Evolutionary conservation across 1,284 basidiomycete species (phyloP).

Genomic region (Austropuccinia psidii): DNA sequence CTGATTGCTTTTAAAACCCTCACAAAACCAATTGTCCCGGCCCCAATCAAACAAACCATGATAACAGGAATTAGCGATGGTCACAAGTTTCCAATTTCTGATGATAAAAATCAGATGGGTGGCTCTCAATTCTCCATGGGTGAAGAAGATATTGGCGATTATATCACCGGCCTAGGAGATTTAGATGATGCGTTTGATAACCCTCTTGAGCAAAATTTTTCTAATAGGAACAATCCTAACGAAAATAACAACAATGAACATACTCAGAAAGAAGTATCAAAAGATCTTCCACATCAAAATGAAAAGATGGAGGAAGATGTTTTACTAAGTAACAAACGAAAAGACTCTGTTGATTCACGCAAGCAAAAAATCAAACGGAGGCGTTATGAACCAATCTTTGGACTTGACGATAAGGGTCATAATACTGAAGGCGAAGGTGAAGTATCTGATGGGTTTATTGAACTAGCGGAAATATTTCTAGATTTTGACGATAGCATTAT

Average conservation of each 20-base stretch:
- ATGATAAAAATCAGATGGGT: neutral
- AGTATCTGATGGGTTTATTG: neutral
- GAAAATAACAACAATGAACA: neutral
- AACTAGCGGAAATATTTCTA: conserved; percentile 3
- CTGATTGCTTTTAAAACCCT: conserved; percentile 10
- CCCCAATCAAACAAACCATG: neutral
- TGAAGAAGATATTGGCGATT: conserved; percentile 10
- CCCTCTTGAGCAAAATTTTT: no score
- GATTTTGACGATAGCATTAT: conserved; percentile 7
- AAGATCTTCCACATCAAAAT: no score
- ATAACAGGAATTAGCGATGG: neutral
- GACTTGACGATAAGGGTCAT: neutral
- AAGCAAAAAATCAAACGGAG: conserved; percentile 2
- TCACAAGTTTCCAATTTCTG: neutral
- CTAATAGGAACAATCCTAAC: neutral
- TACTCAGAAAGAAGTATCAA: no score
- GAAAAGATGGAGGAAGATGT: no score
- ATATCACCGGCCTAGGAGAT: conserved; percentile 17
- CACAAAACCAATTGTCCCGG: neutral
- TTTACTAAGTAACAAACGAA: no score
- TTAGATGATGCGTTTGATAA: conserved; percentile 13
- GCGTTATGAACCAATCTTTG: neutral
- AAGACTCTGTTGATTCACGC: neutral
- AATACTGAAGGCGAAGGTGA: neutral
- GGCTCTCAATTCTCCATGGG: neutral